Percentiles rank a stretch among this genome's conserved stretches.
Conservation (phyloP, 306 rosid genomes). For the Citrullus colocynthis region DNA sequence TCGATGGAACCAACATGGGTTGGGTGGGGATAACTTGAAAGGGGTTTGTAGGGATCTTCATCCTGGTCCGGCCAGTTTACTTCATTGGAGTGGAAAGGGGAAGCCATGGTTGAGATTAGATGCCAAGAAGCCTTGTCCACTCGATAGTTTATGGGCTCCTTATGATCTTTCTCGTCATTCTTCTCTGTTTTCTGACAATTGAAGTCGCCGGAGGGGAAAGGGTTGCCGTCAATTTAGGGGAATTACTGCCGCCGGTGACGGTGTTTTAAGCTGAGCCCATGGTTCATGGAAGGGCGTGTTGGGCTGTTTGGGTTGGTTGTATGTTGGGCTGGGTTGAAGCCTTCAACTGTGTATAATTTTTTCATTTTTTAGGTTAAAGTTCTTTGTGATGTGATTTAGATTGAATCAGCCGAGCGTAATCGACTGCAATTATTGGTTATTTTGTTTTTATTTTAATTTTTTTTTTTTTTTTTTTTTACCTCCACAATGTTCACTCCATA, state of each 20-base stretch:
- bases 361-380: not conserved
- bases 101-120: constrained; percentile 87
- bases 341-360: not conserved
- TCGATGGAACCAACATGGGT: constrained; percentile 93
- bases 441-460: too few relatives aligned
- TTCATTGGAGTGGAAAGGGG: constrained; percentile 95
- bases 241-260: not conserved
- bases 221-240: not conserved
- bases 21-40: constrained; percentile 74
- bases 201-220: not conserved
- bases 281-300: too few relatives aligned
- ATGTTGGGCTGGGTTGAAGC: not conserved
- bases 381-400: not conserved
- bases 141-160: constrained; percentile 86
- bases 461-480: too few relatives aligned
- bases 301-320: not conserved
- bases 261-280: not conserved
- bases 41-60: constrained; percentile 73
- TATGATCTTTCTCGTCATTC: constrained; percentile 68
- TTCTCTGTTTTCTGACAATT: constrained; percentile 40
- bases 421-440: not conserved
- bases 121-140: constrained; percentile 64
- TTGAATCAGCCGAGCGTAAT: not conserved
- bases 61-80: constrained; percentile 74
- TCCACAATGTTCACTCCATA: too few relatives aligned